A percentile compares a stretch with the other conserved stretches of the same genome.
Evolutionary conservation across 306 rosid genomes (phyloP).

Genomic region (Senna tora): DNA sequence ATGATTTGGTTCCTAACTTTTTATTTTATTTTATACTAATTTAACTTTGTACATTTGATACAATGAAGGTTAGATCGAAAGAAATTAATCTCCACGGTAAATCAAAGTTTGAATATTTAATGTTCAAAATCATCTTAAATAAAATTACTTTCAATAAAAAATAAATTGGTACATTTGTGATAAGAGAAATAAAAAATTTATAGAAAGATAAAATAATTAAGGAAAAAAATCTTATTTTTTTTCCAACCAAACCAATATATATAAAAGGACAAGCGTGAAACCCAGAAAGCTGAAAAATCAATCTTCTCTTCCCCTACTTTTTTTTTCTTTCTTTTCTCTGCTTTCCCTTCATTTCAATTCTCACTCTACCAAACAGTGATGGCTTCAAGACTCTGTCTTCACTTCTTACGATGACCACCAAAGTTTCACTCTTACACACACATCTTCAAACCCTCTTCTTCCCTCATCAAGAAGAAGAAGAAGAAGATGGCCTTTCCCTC

Average conservation of each 20-base stretch:
- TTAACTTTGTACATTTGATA: too few relatives aligned
- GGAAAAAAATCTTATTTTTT: background rate
- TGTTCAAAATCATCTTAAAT: too few relatives aligned
- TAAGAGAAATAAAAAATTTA: too few relatives aligned
- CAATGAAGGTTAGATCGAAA: too few relatives aligned
- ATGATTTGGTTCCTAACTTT: too few relatives aligned
- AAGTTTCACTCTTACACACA: background rate
- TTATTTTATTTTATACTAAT: too few relatives aligned
- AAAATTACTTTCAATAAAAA: too few relatives aligned
- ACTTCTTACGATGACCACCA: conserved; percentile 12
- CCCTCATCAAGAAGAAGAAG: background rate
- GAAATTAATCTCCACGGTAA: too few relatives aligned
- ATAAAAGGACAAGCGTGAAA: conserved; percentile 16
- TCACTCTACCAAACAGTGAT: background rate
- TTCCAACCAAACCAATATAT: background rate
- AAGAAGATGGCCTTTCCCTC: conserved; percentile 1
- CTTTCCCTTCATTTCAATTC: background rate
- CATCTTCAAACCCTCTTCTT: conserved; percentile 1
- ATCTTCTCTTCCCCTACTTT: background rate
- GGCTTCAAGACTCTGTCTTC: background rate
- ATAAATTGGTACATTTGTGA: too few relatives aligned
- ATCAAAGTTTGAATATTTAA: too few relatives aligned
- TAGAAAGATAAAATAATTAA: too few relatives aligned
- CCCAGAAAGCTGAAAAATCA: background rate
- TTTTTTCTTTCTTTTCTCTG: background rate